These are phyloP conservation scores for Alternaria novae-zelandiae DNA, from an alignment of 2,329 filamentous ascomycete genomes.

Conservation along the genomic window DNA sequence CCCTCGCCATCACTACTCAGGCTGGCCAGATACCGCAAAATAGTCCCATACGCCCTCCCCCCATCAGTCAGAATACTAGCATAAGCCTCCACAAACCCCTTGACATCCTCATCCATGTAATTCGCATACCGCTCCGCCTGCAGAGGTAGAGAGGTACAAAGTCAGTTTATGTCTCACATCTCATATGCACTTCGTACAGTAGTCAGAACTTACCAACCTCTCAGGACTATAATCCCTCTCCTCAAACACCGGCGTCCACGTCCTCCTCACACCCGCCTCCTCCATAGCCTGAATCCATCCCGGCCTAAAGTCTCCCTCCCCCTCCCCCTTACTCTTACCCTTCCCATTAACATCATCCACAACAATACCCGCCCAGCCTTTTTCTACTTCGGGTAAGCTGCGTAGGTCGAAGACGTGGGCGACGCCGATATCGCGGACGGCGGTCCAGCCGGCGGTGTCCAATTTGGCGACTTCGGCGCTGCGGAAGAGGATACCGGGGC, in stretches of 20 bases:
- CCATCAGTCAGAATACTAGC: slow-evolving; percentile 64
- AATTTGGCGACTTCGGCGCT: slow-evolving; percentile 66
- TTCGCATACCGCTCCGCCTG: slow-evolving; percentile 66
- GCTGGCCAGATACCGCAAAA: slow-evolving; percentile 65
- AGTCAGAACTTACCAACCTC: too few species aligned
- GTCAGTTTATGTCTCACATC: too few species aligned
- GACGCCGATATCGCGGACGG: slow-evolving; percentile 60
- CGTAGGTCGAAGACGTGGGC: slow-evolving; percentile 72
- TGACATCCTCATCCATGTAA: slow-evolving; percentile 63
- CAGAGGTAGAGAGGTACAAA: too few species aligned
- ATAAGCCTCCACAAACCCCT: slow-evolving; percentile 71
- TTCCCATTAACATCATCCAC: too few species aligned
- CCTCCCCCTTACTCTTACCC: too few species aligned
- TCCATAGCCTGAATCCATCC: slow-evolving; percentile 32
- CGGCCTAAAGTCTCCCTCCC: slow-evolving; percentile 45
- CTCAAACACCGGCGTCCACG: slow-evolving; percentile 72
- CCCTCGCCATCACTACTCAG: slow-evolving; percentile 4
- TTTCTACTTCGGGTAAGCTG: slow-evolving; percentile 64
- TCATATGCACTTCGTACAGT: too few species aligned
- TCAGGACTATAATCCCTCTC: slow-evolving; percentile 70
- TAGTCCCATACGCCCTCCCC: slow-evolving; percentile 61
- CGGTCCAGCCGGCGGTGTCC: slow-evolving; percentile 23
- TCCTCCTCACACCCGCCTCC: slow-evolving; percentile 54
- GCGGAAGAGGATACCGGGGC: slow-evolving; percentile 66
- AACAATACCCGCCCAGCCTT: slow-evolving; percentile 33